These are phyloP conservation scores for Trichoderma polysporum DNA, from an alignment of 2,329 filamentous ascomycete genomes.

Conservation along the genomic window DNA sequence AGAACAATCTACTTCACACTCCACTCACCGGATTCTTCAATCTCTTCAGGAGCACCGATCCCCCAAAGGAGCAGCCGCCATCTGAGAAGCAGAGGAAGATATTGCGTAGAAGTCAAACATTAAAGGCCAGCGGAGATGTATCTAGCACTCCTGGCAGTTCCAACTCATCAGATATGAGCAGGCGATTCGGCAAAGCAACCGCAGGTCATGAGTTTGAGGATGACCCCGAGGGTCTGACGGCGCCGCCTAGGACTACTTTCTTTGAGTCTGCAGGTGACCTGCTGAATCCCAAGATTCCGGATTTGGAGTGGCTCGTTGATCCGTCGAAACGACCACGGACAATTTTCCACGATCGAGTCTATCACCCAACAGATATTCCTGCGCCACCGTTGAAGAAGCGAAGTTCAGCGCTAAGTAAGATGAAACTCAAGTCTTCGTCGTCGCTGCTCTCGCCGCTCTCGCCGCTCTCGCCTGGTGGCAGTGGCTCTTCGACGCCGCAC, in stretches of 20 bases:
- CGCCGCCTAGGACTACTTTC: constrained; percentile 86
- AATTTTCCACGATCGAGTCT: constrained; percentile 96
- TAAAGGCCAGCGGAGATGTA: constrained; percentile 29
- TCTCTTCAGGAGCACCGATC: constrained; percentile 65
- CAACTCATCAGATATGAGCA: constrained; percentile 17
- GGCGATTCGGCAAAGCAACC: constrained; percentile 43
- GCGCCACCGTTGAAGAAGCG: constrained; percentile 67
- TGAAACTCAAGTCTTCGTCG: constrained; percentile 27
- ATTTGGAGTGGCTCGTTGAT: constrained; percentile 78
- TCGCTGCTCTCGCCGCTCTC: neutral
- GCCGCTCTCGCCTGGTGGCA: constrained; percentile 29
- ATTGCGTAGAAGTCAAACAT: constrained; percentile 74
- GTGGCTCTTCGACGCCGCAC: constrained; percentile 37
- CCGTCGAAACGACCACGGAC: constrained; percentile 78
- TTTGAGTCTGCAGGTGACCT: constrained; percentile 94
- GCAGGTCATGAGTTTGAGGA: constrained; percentile 50
- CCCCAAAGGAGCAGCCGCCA: constrained; percentile 48
- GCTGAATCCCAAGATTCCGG: constrained; percentile 83
- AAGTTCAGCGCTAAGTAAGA: constrained; percentile 39
- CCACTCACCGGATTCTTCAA: constrained; percentile 67
- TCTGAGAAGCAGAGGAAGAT: constrained; percentile 66
- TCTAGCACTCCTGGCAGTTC: constrained; percentile 22
- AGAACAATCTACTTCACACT: constrained; percentile 39
- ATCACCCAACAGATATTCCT: constrained; percentile 91
- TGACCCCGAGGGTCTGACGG: constrained; percentile 51